Evolutionary conservation across 202 grass and related monocot species (phyloP).

Genomic region (Setaria italica): DNA sequence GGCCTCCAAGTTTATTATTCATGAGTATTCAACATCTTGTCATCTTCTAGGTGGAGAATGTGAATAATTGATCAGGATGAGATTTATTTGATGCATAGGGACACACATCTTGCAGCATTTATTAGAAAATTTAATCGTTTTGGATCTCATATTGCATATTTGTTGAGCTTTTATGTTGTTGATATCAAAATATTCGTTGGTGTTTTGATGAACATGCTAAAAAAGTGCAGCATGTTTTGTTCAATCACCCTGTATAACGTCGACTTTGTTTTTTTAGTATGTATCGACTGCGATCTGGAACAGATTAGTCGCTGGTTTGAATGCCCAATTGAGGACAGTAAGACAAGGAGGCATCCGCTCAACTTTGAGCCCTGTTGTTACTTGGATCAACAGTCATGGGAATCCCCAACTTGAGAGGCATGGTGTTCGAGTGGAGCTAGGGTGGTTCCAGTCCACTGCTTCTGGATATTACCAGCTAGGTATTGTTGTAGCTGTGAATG

Average conservation of each 20-base stretch:
- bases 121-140: neutral
- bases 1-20: neutral
- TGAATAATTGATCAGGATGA: slow-evolving; percentile 18
- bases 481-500: slow-evolving; percentile 79
- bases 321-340: slow-evolving; percentile 89
- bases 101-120: neutral
- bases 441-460: slow-evolving; percentile 94
- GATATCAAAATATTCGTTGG: neutral
- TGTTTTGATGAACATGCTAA: slow-evolving; percentile 15
- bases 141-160: slow-evolving; percentile 8
- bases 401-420: slow-evolving; percentile 83
- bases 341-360: slow-evolving; percentile 64
- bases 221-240: slow-evolving; percentile 12
- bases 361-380: slow-evolving; percentile 64
- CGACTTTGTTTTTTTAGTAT: slow-evolving; percentile 60
- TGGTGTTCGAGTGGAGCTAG: slow-evolving; percentile 85
- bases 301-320: slow-evolving; percentile 90
- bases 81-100: slow-evolving; percentile 1
- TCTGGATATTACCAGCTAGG: slow-evolving; percentile 98
- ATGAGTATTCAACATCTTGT: neutral
- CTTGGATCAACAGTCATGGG: slow-evolving; percentile 80
- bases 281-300: slow-evolving; percentile 90
- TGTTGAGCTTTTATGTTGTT: slow-evolving; percentile 8
- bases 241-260: slow-evolving; percentile 24
- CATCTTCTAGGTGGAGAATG: neutral